phyloP scores from a whole-genome alignment of 805 yeast genomes.

The Metschnikowia kunwiensis region DNA sequence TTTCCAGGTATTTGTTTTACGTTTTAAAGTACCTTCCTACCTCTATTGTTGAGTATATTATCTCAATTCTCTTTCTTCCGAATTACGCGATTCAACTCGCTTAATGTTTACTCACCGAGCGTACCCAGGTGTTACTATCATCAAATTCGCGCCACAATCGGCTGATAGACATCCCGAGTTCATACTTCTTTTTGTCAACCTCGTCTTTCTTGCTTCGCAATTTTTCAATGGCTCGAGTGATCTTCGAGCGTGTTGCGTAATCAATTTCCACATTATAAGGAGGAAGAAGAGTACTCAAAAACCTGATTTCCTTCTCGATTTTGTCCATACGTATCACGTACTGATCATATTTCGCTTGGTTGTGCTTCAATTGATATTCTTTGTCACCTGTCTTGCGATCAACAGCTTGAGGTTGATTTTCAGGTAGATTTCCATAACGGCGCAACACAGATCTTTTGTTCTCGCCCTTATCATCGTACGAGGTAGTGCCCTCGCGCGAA shows the following conservation, averaged over 20 bases:
- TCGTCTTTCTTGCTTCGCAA: conserved; percentile 40
- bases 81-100: too few species aligned
- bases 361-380: conserved; percentile 13
- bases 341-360: conserved; percentile 35
- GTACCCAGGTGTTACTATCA: conserved; percentile 43
- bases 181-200: conserved; percentile 39
- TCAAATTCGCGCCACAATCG: conserved; percentile 43
- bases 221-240: conserved; percentile 39
- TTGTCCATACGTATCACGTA: conserved; percentile 31
- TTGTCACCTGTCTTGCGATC: conserved; percentile 13
- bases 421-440: conserved; percentile 20
- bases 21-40: neutral
- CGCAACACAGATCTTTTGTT: conserved; percentile 5
- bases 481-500: conserved; percentile 12
- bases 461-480: neutral
- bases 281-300: conserved; percentile 38
- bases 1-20: neutral
- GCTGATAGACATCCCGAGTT: conserved; percentile 40
- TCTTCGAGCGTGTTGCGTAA: conserved; percentile 39
- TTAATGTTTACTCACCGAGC: conserved; percentile 24
- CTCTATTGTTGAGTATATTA: too few species aligned
- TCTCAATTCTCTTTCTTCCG: too few species aligned
- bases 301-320: conserved; percentile 39
- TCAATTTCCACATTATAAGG: conserved; percentile 44
- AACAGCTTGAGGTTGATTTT: conserved; percentile 13